phyloP scores from a whole-genome alignment of 2,329 filamentous ascomycete species.

The Nemania sp. region DNA sequence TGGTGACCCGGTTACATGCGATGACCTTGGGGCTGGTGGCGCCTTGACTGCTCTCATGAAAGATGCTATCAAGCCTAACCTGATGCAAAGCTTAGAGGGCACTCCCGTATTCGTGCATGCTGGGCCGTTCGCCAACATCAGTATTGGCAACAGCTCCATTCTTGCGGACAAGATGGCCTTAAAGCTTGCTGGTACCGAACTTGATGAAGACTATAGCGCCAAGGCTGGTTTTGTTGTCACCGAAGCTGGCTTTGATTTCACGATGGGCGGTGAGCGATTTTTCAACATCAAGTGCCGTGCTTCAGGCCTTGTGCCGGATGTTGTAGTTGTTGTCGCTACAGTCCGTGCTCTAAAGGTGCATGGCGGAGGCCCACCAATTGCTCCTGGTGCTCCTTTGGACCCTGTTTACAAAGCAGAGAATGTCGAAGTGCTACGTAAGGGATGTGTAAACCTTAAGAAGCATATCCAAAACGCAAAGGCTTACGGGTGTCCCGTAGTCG shows the following conservation, averaged over 20 bases:
- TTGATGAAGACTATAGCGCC: conserved; percentile 83
- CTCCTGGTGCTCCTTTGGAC: conserved; percentile 84
- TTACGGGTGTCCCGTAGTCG: conserved; percentile 93
- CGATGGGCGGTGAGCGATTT: conserved; percentile 99
- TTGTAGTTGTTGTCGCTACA: conserved; percentile 94
- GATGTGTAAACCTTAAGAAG: conserved; percentile 94
- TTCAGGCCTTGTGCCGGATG: conserved; percentile 91
- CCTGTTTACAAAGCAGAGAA: conserved; percentile 95
- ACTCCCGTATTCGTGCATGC: conserved; percentile 98
- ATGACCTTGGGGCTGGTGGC: conserved; percentile 93
- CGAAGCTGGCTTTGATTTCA: conserved; percentile 98
- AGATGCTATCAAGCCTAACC: conserved; percentile 97
- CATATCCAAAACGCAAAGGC: conserved; percentile 90
- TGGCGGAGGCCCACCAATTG: conserved; percentile 93
- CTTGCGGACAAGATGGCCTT: conserved; percentile 94
- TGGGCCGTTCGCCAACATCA: conserved; percentile 98
- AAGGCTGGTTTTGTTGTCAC: conserved; percentile 95
- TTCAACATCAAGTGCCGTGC: conserved; percentile 99
- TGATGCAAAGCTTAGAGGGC: conserved; percentile 98
- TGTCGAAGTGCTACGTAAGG: conserved; percentile 86
- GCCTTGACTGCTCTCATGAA: conserved; percentile 95
- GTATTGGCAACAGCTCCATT: conserved; percentile 95
- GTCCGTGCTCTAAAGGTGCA: conserved; percentile 97
- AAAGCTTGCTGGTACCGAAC: conserved; percentile 94
- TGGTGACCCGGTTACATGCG: conserved; percentile 93